phyloP scores from a whole-genome alignment of 1,284 basidiomycete genomes.

The Cutaneotrichosporon cyanovorans region DNA sequence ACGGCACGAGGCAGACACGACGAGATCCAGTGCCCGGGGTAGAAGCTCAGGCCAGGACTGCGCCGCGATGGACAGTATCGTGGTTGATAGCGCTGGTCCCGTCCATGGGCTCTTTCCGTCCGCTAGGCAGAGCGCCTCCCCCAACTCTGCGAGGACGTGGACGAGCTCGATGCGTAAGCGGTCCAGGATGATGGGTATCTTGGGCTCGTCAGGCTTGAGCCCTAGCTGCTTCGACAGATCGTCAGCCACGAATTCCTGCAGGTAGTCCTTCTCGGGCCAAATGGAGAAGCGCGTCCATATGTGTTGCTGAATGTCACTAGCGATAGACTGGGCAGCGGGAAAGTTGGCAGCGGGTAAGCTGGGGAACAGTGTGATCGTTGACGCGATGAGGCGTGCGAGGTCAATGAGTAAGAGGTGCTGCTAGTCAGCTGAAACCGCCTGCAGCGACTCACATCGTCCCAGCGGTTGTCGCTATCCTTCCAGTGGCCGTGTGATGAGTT shows the following conservation, averaged over 20 bases:
- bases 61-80: conserved; percentile 17
- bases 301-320: too few relatives aligned
- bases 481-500: too few relatives aligned
- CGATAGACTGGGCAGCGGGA: too few relatives aligned
- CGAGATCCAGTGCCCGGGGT: conserved; percentile 22
- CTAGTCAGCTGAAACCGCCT: too few relatives aligned
- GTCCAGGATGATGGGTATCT: too few relatives aligned
- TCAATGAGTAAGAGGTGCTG: conserved; percentile 11
- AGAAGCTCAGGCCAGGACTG: neutral
- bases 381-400: conserved; percentile 13
- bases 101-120: conserved; percentile 24
- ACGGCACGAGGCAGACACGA: conserved; percentile 29
- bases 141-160: conserved; percentile 15
- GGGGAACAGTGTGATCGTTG: conserved; percentile 21
- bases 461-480: too few relatives aligned
- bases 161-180: conserved; percentile 16
- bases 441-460: too few relatives aligned
- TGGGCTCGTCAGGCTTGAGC: too few relatives aligned
- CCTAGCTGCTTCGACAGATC: too few relatives aligned
- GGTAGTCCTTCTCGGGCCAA: too few relatives aligned
- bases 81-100: conserved; percentile 22
- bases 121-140: conserved; percentile 21
- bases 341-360: neutral
- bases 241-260: too few relatives aligned
- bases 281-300: too few relatives aligned